Evolutionary conservation across 2,329 filamentous ascomycete species (phyloP), one percentile per base, ranked within the genome.

Genomic region (Incumbomyces lentus): DNA sequence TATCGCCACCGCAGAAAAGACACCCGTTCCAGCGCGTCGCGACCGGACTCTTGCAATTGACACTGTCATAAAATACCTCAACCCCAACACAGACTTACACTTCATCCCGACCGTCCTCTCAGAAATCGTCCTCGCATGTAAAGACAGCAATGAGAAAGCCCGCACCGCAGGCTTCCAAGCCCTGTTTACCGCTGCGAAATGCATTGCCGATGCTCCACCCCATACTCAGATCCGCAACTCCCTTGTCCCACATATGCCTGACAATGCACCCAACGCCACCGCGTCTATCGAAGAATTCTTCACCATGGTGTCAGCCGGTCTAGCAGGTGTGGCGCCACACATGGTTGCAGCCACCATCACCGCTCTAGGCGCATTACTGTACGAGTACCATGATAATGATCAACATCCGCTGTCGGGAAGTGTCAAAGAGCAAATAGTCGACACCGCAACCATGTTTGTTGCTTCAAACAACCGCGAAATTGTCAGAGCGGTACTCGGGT

Each of bases 321-420:
- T 98, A 44, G 92, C 90, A 1, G 90, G 89, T 47, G 84, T 82
- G 58, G 90, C 88, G 10, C 89, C 92, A 29, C 90, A 96, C 69
- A 95, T 96, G 88, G 89, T 96, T 52, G 94, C 87, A 6, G 92
- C 92, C 0, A 88, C 86, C n/a, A 89, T 98, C 62, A 96, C 88
- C 0, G 90, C 92, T 12, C 76, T 98, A 32, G 92, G 88, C 12
- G 80, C 92, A n/a, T 81, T 95, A 19, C 76, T 98, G 26, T 96
- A 89, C 66, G 85, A 95, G 61, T 98, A 94, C 71, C 83, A 86
- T 54, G 72, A 76, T 26, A 83, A 86, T 54, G 72, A 76, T 22
- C 67, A 76, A 19, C 22, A 26, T 26, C 5, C 22, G 22, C 71
- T 96, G 26, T 78, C 76, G 47, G 68, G 76, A 8, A 75, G 82